Conservation (phyloP, 148 eudicot species). For the Cornus kousa region DNA sequence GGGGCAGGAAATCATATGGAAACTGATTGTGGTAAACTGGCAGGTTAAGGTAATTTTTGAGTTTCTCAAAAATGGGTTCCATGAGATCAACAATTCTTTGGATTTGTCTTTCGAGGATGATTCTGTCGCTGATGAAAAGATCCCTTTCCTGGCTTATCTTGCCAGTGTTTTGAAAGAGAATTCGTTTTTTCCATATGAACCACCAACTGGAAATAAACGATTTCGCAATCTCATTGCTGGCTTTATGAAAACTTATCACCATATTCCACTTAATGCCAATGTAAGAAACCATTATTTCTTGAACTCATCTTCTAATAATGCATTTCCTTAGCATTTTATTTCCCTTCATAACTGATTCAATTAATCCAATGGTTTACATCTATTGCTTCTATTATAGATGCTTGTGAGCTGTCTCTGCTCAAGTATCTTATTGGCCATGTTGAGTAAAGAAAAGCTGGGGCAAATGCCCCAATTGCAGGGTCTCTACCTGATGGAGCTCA, state of each 20-base stretch:
- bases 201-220: constrained; percentile 81
- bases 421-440: not conserved
- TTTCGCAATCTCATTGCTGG: constrained; percentile 85
- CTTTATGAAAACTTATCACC: constrained; percentile 88
- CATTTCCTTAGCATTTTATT: not conserved
- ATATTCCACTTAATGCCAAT: constrained; percentile 72
- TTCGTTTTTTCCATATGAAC: constrained; percentile 73
- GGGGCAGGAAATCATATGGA: not conserved
- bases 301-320: constrained; percentile 4
- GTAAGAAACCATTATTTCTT: constrained; percentile 36
- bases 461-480: not conserved
- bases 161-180: constrained; percentile 62
- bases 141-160: constrained; percentile 93
- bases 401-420: not conserved
- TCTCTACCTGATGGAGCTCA: not conserved
- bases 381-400: not conserved
- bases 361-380: not conserved
- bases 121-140: constrained; percentile 95
- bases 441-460: not conserved
- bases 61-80: constrained; percentile 80
- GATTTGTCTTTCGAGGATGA: constrained; percentile 91
- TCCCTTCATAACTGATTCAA: not conserved
- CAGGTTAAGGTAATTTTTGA: constrained; percentile 94
- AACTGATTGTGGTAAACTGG: constrained; percentile 21
- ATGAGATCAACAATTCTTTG: constrained; percentile 83